phyloP scores from a whole-genome alignment of 345 rosid species.

The Citrus medica region DNA sequence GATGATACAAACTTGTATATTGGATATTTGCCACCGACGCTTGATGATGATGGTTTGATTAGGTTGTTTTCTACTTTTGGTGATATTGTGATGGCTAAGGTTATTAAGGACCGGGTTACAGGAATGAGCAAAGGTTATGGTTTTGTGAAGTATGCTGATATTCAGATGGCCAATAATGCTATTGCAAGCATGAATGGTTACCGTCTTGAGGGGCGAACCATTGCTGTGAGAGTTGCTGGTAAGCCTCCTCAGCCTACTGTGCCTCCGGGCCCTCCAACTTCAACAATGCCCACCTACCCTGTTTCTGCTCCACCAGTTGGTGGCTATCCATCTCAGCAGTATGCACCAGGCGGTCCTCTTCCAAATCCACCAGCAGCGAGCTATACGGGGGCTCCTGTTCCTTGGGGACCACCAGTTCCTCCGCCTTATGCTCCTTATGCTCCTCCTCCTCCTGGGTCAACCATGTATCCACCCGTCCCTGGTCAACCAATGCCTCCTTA shows the following conservation, averaged over 20 bases:
- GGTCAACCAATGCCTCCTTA: slow-evolving; percentile 95
- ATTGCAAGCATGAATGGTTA: slow-evolving; percentile 82
- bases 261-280: slow-evolving; percentile 74
- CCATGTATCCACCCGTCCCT: slow-evolving; percentile 61
- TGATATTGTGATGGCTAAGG: slow-evolving; percentile 96
- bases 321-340: slow-evolving; percentile 78
- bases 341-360: slow-evolving; percentile 68
- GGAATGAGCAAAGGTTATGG: slow-evolving; percentile 93
- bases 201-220: slow-evolving; percentile 79
- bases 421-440: slow-evolving; percentile 75
- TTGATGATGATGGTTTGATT: slow-evolving; percentile 90
- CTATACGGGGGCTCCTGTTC: slow-evolving; percentile 62
- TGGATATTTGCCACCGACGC: slow-evolving; percentile 87
- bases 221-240: slow-evolving; percentile 96
- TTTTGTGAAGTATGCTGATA: slow-evolving; percentile 84
- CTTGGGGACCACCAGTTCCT: slow-evolving; percentile 92
- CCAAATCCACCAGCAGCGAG: slow-evolving; percentile 48
- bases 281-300: slow-evolving; percentile 59
- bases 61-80: slow-evolving; percentile 81
- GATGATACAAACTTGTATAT: slow-evolving; percentile 92
- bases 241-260: slow-evolving; percentile 83
- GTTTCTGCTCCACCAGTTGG: slow-evolving; percentile 60
- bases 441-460: slow-evolving; percentile 78
- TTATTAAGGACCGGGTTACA: slow-evolving; percentile 76
- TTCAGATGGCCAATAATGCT: slow-evolving; percentile 87